Percentiles rank a stretch among this genome's conserved stretches.
These are phyloP conservation scores for Collybiopsis luxurians DNA, from an alignment of 768 basidiomycete genomes.

Conservation along the genomic window DNA sequence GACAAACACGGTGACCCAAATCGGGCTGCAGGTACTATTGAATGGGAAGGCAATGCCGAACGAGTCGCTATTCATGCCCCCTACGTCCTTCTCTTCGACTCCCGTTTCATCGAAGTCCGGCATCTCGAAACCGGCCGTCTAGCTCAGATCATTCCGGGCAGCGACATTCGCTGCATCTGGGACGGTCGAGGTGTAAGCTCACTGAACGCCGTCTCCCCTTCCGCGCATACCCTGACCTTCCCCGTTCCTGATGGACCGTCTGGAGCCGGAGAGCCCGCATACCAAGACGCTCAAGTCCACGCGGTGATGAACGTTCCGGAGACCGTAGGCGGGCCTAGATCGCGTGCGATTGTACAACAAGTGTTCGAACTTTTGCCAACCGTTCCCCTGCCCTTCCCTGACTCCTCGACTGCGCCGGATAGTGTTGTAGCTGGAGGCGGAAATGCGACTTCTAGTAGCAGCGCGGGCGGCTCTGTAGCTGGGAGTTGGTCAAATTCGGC, in stretches of 20 bases:
- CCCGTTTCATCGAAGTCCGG: constrained; percentile 87
- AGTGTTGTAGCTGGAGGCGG: too few relatives aligned
- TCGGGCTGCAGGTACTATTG: constrained; percentile 66
- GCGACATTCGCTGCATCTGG: constrained; percentile 85
- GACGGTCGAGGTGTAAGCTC: constrained; percentile 66
- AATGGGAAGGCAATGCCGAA: constrained; percentile 94
- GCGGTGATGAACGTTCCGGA: constrained; percentile 75
- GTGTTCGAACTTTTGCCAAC: constrained; percentile 81
- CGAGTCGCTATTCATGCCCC: constrained; percentile 88
- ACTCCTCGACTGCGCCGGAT: not conserved
- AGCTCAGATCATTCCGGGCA: too few relatives aligned
- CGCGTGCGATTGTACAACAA: constrained; percentile 60
- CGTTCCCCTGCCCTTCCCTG: constrained; percentile 64
- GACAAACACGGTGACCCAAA: constrained; percentile 87
- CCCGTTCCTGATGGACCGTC: constrained; percentile 14
- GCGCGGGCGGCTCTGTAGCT: not conserved
- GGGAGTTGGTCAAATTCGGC: not conserved
- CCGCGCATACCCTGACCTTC: not conserved
- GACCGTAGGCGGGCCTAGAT: constrained; percentile 28
- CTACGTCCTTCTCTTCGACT: constrained; percentile 84
- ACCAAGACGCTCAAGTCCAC: constrained; percentile 82
- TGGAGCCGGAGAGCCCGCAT: constrained; percentile 38
- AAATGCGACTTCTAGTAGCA: not conserved
- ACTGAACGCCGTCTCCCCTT: constrained; percentile 36
- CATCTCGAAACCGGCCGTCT: constrained; percentile 79